Conservation (phyloP, 352 stramenopile genomes). For the Aphanomyces euteiches region DNA sequence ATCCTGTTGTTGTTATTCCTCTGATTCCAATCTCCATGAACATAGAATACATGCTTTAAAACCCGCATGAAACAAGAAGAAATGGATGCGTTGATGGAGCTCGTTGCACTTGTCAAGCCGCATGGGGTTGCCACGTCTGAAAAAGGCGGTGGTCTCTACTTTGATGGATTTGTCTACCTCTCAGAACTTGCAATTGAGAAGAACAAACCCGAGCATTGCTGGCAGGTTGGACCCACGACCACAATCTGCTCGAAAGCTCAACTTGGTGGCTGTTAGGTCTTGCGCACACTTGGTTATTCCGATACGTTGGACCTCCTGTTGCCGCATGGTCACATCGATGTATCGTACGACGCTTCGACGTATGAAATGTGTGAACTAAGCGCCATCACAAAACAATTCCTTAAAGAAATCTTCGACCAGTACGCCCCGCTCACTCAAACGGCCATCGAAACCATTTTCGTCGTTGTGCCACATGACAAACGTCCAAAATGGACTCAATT, state of each 20-base stretch:
- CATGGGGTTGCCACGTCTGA: conserved; percentile 50
- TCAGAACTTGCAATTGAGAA: conserved; percentile 87
- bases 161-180: conserved; percentile 79
- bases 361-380: conserved; percentile 79
- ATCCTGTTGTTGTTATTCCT: neutral
- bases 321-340: conserved; percentile 51
- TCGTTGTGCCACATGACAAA: conserved; percentile 65
- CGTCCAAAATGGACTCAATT: conserved; percentile 59
- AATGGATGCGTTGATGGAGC: conserved; percentile 85
- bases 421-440: conserved; percentile 70
- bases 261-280: conserved; percentile 31
- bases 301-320: conserved; percentile 79
- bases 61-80: conserved; percentile 72
- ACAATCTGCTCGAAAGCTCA: conserved; percentile 11
- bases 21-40: neutral
- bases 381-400: conserved; percentile 56
- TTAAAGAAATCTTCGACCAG: conserved; percentile 71
- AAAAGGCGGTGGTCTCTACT: conserved; percentile 57
- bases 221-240: conserved; percentile 42
- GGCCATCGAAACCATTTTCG: conserved; percentile 77
- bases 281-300: conserved; percentile 77
- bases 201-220: conserved; percentile 84
- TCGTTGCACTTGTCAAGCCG: conserved; percentile 59
- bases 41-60: conserved; percentile 72
- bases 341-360: conserved; percentile 47